These are phyloP conservation scores for Myxozyma melibiosi DNA, from an alignment of 805 yeast genomes.

Conservation along the genomic window DNA sequence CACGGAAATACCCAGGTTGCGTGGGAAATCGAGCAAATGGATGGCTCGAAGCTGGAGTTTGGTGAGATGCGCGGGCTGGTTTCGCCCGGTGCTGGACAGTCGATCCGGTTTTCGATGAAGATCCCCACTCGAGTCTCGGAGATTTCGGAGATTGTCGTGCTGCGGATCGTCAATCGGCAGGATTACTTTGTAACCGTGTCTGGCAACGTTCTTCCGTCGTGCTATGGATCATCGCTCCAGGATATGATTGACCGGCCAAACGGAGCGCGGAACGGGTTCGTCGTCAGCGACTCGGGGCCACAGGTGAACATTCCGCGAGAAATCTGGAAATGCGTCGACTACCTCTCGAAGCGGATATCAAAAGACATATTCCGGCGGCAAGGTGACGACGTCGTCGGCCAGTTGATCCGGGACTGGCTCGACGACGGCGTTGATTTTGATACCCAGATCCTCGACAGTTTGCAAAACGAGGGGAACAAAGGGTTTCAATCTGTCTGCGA, in stretches of 20 bases:
- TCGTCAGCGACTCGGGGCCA: background rate
- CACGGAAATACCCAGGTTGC: constrained; percentile 44
- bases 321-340: constrained; percentile 43
- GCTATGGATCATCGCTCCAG: constrained; percentile 41
- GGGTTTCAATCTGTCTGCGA: constrained; percentile 50
- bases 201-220: constrained; percentile 38
- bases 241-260: constrained; percentile 24
- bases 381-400: constrained; percentile 35
- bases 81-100: constrained; percentile 35
- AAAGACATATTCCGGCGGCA: constrained; percentile 30
- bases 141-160: constrained; percentile 36
- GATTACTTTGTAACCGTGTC: constrained; percentile 39
- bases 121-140: constrained; percentile 8
- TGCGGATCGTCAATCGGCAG: constrained; percentile 40
- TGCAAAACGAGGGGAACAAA: constrained; percentile 38
- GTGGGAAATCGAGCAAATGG: constrained; percentile 45
- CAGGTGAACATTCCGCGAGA: constrained; percentile 42
- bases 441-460: constrained; percentile 34
- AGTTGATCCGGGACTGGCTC: constrained; percentile 42
- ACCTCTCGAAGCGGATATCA: constrained; percentile 38
- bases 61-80: constrained; percentile 34
- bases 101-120: constrained; percentile 29
- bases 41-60: constrained; percentile 35
- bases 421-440: constrained; percentile 42
- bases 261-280: constrained; percentile 22